Evolutionary conservation across 768 basidiomycete species (phyloP).

Genomic region (Galerina marginata): DNA sequence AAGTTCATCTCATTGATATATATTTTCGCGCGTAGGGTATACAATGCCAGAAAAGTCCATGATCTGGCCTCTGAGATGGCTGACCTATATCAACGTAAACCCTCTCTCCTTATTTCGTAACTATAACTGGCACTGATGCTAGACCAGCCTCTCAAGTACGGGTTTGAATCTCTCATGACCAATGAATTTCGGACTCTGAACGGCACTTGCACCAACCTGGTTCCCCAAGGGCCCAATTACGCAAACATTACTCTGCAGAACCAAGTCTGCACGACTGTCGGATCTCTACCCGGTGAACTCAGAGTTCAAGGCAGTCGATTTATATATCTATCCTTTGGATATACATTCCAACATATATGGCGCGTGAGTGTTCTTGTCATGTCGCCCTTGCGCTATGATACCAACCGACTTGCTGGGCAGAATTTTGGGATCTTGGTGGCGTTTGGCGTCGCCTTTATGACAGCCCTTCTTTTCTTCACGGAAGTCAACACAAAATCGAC

Average conservation of each 20-base stretch:
- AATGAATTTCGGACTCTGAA: conserved; percentile 83
- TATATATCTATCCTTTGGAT: conserved; percentile 51
- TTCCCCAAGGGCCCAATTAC: conserved; percentile 69
- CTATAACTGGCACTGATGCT: conserved; percentile 5
- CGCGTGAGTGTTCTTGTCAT: conserved; percentile 20
- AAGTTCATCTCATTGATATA: neutral
- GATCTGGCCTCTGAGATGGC: conserved; percentile 73
- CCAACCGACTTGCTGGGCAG: conserved; percentile 32
- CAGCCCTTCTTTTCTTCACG: conserved; percentile 63
- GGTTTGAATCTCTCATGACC: conserved; percentile 73
- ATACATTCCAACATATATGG: conserved; percentile 42
- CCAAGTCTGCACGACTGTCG: conserved; percentile 77
- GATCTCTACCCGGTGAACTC: conserved; percentile 60
- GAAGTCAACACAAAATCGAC: conserved; percentile 54
- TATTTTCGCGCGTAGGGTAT: conserved; percentile 45
- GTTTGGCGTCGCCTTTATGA: conserved; percentile 57
- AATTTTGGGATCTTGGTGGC: conserved; percentile 74
- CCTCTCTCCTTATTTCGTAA: neutral
- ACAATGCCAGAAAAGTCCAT: conserved; percentile 66
- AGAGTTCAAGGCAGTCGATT: conserved; percentile 66
- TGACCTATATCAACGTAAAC: conserved; percentile 48
- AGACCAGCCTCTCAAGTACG: conserved; percentile 31
- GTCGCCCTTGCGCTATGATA: neutral
- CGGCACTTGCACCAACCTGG: conserved; percentile 61
- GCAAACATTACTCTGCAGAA: conserved; percentile 59